Percentiles rank a stretch among this genome's conserved stretches.
Evolutionary conservation across 192 early-diverging fungal species (phyloP).

Genomic region (Bifiguratus adelaidae): DNA sequence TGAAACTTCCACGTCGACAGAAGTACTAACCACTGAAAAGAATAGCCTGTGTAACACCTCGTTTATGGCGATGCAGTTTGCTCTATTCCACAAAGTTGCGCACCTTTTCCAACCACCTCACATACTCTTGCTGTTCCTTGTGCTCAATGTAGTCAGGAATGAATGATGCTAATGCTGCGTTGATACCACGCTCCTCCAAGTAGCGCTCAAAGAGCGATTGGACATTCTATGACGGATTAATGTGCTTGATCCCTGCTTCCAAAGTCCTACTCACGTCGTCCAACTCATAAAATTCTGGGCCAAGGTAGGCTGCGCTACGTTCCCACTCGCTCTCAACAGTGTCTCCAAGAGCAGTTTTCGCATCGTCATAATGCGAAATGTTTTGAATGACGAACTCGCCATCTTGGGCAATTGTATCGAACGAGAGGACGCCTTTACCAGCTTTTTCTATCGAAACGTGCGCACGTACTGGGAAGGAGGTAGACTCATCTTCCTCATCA

Average conservation of each 20-base stretch:
- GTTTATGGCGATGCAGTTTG: too few species aligned
- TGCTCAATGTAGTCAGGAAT: constrained; percentile 82
- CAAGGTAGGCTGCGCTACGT: constrained; percentile 76
- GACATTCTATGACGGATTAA: constrained; percentile 27
- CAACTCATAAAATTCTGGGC: constrained; percentile 85
- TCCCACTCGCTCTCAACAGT: constrained; percentile 83
- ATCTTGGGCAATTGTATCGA: constrained; percentile 76
- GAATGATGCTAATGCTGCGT: constrained; percentile 73
- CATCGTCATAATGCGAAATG: constrained; percentile 58
- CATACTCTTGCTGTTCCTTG: constrained; percentile 96
- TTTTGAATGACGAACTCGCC: constrained; percentile 78
- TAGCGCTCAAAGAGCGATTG: constrained; percentile 61
- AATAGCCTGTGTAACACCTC: too few species aligned
- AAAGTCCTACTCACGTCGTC: constrained; percentile 49
- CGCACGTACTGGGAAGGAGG: constrained; percentile 62
- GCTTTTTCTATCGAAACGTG: constrained; percentile 78
- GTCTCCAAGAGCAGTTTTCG: constrained; percentile 45
- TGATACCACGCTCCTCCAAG: constrained; percentile 84
- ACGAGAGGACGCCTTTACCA: constrained; percentile 59
- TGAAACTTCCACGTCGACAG: too few species aligned
- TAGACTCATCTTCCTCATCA: constrained; percentile 53
- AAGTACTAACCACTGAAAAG: too few species aligned
- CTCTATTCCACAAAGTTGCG: constrained; percentile 71
- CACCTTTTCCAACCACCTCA: constrained; percentile 75
- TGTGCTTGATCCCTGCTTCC: background rate